Percentiles rank a stretch among this genome's conserved stretches.
phyloP scores from a whole-genome alignment of 148 eudicot genomes.

The Talinum fruticosum region DNA sequence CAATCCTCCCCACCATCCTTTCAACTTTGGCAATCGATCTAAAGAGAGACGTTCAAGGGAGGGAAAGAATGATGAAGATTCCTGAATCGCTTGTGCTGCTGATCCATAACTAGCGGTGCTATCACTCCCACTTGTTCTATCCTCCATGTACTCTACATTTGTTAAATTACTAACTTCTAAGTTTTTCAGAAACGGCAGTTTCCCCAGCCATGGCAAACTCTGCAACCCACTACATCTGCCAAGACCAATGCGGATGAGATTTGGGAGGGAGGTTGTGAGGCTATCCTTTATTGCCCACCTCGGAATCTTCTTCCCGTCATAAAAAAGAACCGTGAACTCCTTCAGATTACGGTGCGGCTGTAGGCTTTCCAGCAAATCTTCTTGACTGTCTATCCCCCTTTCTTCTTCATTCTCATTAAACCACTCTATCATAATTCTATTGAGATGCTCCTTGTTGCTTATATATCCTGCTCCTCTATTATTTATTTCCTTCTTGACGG shows the following conservation, averaged over 20 bases:
- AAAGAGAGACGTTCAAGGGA: conserved; percentile 17
- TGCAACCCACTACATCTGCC: background rate
- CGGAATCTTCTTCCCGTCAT: conserved; percentile 10
- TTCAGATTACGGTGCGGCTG: conserved; percentile 22
- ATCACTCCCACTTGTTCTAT: background rate
- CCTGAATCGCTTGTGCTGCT: background rate
- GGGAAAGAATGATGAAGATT: conserved; percentile 13
- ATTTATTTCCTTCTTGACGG: background rate
- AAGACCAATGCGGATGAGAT: conserved; percentile 15
- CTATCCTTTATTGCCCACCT: conserved; percentile 8
- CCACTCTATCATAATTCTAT: background rate
- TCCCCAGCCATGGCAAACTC: conserved; percentile 16
- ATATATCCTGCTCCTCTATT: conserved; percentile 10
- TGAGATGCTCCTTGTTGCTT: conserved; percentile 10
- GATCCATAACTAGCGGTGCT: background rate
- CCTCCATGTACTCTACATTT: conserved; percentile 20
- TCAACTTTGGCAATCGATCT: background rate
- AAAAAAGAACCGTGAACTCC: background rate
- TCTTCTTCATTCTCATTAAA: too few relatives aligned
- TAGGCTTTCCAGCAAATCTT: conserved; percentile 13
- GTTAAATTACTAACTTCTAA: background rate
- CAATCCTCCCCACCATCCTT: conserved; percentile 6
- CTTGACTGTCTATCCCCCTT: background rate
- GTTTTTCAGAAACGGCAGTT: conserved; percentile 4
- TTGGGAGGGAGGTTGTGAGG: conserved; percentile 11